phyloP scores from a whole-genome alignment of 148 eudicot genomes.

The Vaccinium corymbosum region DNA sequence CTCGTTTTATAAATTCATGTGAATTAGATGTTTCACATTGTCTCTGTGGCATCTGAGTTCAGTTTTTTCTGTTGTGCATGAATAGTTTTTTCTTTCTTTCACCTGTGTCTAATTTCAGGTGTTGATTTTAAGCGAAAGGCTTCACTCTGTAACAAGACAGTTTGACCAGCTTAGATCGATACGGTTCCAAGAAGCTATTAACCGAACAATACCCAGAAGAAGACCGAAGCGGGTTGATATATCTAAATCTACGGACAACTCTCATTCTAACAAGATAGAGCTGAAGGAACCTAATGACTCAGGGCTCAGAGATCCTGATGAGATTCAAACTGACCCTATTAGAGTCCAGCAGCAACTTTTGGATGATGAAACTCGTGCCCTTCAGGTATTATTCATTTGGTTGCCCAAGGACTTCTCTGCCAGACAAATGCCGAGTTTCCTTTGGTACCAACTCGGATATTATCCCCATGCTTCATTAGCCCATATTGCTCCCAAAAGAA shows the following conservation, averaged over 20 bases:
- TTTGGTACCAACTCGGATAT: not conserved
- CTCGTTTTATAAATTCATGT: not conserved
- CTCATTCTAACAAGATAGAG: constrained; percentile 32
- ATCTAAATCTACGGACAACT: constrained; percentile 28
- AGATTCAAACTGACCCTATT: constrained; percentile 52
- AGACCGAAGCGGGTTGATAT: constrained; percentile 39
- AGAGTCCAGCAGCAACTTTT: constrained; percentile 75
- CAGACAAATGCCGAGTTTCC: not conserved
- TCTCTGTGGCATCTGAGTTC: not conserved
- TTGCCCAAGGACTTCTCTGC: constrained; percentile 4
- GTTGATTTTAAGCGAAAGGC: constrained; percentile 85
- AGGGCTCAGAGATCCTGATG: constrained; percentile 46
- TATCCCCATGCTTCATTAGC: not conserved
- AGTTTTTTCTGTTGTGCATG: not conserved
- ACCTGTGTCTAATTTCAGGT: constrained; percentile 44
- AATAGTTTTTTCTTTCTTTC: constrained; percentile 7
- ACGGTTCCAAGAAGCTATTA: constrained; percentile 87
- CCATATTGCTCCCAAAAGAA: not conserved
- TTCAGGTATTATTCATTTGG: constrained; percentile 57
- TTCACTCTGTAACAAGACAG: constrained; percentile 83
- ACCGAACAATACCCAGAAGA: constrained; percentile 69
- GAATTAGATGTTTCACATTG: not conserved
- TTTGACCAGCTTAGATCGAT: constrained; percentile 88
- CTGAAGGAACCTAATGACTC: constrained; percentile 29
- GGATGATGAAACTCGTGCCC: constrained; percentile 92